phyloP scores from a whole-genome alignment of 116 monocot species.

The Trichopus zeylanicus region DNA sequence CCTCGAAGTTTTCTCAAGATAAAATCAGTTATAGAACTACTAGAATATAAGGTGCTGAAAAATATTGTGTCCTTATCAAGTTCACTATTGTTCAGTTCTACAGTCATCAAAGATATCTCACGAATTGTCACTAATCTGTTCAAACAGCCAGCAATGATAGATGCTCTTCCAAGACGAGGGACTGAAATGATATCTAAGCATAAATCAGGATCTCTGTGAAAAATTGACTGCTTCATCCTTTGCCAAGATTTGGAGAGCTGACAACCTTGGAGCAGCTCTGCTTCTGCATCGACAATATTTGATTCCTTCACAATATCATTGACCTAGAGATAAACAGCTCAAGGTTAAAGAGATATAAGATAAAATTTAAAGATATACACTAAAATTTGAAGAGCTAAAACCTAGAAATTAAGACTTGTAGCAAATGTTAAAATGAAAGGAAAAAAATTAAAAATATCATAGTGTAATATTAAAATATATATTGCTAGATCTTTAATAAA shows the following conservation, averaged over 20 bases:
- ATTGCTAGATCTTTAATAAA: too few relatives aligned
- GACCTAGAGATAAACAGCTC: conserved; percentile 44
- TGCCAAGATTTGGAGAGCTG: conserved; percentile 16
- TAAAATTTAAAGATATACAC: too few relatives aligned
- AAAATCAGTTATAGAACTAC: conserved; percentile 44
- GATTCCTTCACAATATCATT: conserved; percentile 43
- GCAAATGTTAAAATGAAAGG: too few relatives aligned
- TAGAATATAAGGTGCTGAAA: conserved; percentile 62
- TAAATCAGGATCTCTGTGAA: conserved; percentile 21
- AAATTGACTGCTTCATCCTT: conserved; percentile 18
- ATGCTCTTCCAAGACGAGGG: conserved; percentile 24
- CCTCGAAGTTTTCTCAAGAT: conserved; percentile 56
- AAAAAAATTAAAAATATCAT: too few relatives aligned
- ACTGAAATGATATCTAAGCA: conserved; percentile 19
- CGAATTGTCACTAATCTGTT: conserved; percentile 52
- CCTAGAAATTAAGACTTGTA: too few relatives aligned
- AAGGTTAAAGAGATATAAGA: too few relatives aligned
- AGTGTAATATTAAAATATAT: too few relatives aligned
- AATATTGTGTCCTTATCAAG: conserved; percentile 47
- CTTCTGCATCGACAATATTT: conserved; percentile 18
- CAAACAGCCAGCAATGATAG: conserved; percentile 21
- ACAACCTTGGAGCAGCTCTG: conserved; percentile 9
- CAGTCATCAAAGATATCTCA: conserved; percentile 36
- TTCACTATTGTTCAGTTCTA: conserved; percentile 23
- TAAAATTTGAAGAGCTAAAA: too few relatives aligned